These are phyloP conservation scores for Poterioochromonas sp. DNA, from an alignment of 352 stramenopile species.

Conservation along the genomic window DNA sequence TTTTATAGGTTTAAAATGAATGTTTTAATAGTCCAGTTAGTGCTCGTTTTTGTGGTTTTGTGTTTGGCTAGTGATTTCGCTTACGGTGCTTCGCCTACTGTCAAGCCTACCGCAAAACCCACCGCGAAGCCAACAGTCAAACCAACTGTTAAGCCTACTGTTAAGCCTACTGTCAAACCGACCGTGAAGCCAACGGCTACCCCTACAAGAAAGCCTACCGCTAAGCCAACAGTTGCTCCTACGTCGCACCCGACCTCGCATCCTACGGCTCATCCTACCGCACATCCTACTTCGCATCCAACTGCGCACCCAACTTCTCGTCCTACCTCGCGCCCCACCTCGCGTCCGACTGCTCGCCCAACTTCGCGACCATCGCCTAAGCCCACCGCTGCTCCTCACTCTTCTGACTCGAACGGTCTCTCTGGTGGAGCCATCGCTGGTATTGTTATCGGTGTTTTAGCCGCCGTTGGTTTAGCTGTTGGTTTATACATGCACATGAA, in stretches of 20 bases:
- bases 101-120: neutral
- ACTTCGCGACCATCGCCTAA: neutral
- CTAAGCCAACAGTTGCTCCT: neutral
- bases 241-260: neutral
- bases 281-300: neutral
- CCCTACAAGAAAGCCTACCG: neutral
- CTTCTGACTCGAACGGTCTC: too few species aligned
- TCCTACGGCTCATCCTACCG: neutral
- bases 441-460: constrained; percentile 19
- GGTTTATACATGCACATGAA: constrained; percentile 1
- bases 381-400: neutral
- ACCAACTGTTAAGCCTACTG: neutral
- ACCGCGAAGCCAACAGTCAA: neutral
- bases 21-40: too few species aligned
- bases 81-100: neutral
- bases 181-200: neutral
- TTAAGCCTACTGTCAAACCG: neutral
- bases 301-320: constrained; percentile 3
- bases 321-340: neutral
- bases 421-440: neutral
- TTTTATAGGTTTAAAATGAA: too few species aligned
- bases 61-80: too few species aligned
- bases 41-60: too few species aligned
- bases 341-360: neutral
- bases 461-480: neutral